Conservation (phyloP, 176 grass and related monocot genomes). For the Metroxylon sagu region DNA sequence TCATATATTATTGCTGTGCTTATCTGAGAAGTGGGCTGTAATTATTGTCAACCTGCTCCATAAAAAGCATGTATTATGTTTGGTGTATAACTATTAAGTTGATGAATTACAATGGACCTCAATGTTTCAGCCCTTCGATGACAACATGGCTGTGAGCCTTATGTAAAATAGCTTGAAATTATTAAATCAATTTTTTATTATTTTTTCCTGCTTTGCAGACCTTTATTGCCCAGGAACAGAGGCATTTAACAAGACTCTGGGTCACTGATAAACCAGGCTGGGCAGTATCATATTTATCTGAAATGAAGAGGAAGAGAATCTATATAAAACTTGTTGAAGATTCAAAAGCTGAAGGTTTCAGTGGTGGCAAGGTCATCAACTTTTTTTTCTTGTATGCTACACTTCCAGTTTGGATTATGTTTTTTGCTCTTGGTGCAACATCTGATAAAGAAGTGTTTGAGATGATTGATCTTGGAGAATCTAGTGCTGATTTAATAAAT, state of each 20-base stretch:
- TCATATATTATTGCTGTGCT: too few species aligned
- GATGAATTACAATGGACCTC: too few species aligned
- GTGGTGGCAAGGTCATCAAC: slow-evolving; percentile 50
- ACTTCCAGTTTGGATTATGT: slow-evolving; percentile 86
- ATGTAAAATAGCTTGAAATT: not conserved
- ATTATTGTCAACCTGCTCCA: too few species aligned
- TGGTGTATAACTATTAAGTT: too few species aligned
- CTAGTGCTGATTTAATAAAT: slow-evolving; percentile 54
- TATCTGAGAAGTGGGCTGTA: too few species aligned
- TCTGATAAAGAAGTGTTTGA: slow-evolving; percentile 83
- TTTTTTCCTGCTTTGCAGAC: slow-evolving; percentile 35
- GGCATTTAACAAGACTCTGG: slow-evolving; percentile 74
- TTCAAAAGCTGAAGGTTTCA: slow-evolving; percentile 57
- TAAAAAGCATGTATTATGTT: too few species aligned
- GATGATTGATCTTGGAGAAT: slow-evolving; percentile 72
- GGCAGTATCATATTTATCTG: slow-evolving; percentile 53
- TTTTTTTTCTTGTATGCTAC: slow-evolving; percentile 64
- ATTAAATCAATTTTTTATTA: slow-evolving; percentile 20
- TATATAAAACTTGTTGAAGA: slow-evolving; percentile 67
- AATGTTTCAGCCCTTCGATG: too few species aligned
- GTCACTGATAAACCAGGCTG: slow-evolving; percentile 51
- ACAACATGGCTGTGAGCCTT: too few species aligned
- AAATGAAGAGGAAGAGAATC: slow-evolving; percentile 52
- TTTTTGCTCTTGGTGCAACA: slow-evolving; percentile 76
- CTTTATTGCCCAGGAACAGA: slow-evolving; percentile 92